These are phyloP conservation scores for Cyanidiococcus yangmingshanensis DNA, from an alignment of 23 red algal genomes.

Conservation along the genomic window DNA sequence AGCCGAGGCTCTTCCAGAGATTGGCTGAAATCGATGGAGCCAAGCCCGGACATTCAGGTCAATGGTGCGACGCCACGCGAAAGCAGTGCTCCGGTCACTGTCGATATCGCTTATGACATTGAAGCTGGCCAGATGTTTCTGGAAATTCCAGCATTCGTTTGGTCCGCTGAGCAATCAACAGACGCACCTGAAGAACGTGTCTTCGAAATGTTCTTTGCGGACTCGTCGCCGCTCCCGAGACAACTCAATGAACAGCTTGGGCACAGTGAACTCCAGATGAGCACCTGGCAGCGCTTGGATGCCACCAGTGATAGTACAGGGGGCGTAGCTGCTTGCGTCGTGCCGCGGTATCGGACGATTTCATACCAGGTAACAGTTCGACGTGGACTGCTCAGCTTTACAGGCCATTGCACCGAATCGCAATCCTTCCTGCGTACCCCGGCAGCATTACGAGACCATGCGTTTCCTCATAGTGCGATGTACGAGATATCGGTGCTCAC, in stretches of 20 bases:
- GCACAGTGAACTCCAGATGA: neutral
- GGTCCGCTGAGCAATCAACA: neutral
- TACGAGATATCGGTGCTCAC: neutral
- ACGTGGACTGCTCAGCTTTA: neutral
- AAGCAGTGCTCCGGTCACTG: neutral
- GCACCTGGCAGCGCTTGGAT: neutral
- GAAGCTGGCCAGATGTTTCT: neutral
- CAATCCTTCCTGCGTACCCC: neutral
- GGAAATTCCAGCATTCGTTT: neutral
- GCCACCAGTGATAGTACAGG: neutral
- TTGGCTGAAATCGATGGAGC: neutral
- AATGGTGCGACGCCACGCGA: neutral
- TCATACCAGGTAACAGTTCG: conserved; percentile 13
- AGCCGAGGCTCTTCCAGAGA: neutral
- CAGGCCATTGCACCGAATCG: conserved; percentile 4
- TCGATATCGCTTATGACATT: neutral
- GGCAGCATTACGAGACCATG: neutral
- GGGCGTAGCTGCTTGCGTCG: neutral
- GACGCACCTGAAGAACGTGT: neutral
- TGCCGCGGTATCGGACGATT: neutral
- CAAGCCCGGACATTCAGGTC: neutral
- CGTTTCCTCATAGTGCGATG: neutral
- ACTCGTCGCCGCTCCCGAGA: neutral
- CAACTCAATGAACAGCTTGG: neutral
- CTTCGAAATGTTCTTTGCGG: neutral